Evolutionary conservation across 176 grass and related monocot species (phyloP).

Genomic region (Dactylis glomerata): DNA sequence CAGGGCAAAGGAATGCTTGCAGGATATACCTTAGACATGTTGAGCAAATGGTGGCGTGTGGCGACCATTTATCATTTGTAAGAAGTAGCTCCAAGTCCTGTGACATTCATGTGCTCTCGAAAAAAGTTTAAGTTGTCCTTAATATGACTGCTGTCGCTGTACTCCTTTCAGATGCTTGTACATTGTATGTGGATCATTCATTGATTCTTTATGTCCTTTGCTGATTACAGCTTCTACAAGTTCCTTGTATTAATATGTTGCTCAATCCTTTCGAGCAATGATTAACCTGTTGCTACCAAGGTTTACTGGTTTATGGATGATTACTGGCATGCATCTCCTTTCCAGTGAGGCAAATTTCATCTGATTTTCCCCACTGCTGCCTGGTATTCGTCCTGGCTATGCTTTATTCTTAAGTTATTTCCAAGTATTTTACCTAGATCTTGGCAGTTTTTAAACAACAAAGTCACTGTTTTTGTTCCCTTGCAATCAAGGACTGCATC

Average conservation of each 20-base stretch:
- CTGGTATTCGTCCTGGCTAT: not conserved
- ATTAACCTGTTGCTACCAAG: not conserved
- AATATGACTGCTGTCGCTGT: constrained; percentile 34
- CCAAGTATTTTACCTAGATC: not conserved
- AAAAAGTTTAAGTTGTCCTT: constrained; percentile 35
- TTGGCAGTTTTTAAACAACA: not conserved
- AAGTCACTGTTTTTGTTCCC: not conserved
- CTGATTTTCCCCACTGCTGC: not conserved
- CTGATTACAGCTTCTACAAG: not conserved
- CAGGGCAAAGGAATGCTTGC: constrained; percentile 1
- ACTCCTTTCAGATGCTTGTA: constrained; percentile 31
- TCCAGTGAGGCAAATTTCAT: not conserved
- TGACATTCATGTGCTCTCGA: constrained; percentile 34
- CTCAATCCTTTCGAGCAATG: not conserved
- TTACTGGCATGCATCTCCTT: not conserved
- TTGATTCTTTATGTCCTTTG: constrained; percentile 16
- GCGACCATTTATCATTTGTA: not conserved
- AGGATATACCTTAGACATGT: constrained; percentile 13
- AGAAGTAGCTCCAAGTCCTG: constrained; percentile 11
- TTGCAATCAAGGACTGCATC: not conserved
- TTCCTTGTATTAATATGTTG: not conserved
- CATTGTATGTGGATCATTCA: constrained; percentile 28
- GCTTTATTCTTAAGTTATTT: not conserved
- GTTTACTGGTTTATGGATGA: not conserved
- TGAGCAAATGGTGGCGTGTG: not conserved